Evolutionary conservation across 257 asterid species (phyloP).

Genomic region (Anisodus tanguticus): DNA sequence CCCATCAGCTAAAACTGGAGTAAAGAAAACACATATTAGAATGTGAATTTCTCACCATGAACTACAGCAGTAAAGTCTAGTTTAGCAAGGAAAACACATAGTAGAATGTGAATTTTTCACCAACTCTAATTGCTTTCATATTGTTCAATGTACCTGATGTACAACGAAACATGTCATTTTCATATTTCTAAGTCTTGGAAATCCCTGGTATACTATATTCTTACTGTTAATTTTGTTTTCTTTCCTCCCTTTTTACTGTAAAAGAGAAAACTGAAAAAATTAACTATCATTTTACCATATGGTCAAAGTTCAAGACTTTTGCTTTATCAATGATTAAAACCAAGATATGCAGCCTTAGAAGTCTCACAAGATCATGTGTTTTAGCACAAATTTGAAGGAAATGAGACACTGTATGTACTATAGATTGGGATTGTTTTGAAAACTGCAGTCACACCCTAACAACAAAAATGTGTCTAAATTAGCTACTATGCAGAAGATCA

Average conservation of each 20-base stretch:
- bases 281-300: slow-evolving; percentile 6
- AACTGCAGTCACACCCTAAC: neutral
- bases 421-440: neutral
- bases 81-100: neutral
- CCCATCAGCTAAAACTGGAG: slow-evolving; percentile 62
- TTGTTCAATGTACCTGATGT: neutral
- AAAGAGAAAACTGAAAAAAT: slow-evolving; percentile 2
- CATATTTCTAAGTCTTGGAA: slow-evolving; percentile 14
- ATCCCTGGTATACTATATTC: neutral
- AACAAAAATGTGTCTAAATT: neutral
- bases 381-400: neutral
- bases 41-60: slow-evolving; percentile 1
- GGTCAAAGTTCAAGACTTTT: neutral
- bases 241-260: neutral
- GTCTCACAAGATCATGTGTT: neutral
- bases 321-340: neutral
- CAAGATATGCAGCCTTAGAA: neutral
- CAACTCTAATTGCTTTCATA: neutral
- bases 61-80: slow-evolving; percentile 13
- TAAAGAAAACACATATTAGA: neutral
- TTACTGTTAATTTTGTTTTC: neutral
- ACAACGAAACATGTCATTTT: neutral
- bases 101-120: neutral
- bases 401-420: neutral
- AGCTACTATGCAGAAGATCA: slow-evolving; percentile 5